Evolutionary conservation across 768 basidiomycete genomes (phyloP), one percentile per base, ranked within the genome.

Genomic region (Pisolithus tinctorius): DNA sequence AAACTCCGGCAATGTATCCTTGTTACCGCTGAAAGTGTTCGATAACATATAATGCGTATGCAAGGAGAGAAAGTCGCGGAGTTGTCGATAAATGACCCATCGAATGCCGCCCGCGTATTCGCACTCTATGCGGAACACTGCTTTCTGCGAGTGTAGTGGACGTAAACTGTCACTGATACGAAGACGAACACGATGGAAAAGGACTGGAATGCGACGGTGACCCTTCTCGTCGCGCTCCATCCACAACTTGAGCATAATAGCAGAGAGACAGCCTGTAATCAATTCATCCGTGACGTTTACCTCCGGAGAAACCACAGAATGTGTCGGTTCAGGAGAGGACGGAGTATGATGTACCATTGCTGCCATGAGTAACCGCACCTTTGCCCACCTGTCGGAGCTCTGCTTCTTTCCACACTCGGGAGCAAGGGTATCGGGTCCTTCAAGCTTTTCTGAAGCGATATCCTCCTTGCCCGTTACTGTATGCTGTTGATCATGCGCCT

Each of bases 21-120:
- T 78, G 51, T 83, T 81, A 29, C 78, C 80, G 49, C 83, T 81
- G 52, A 89, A 85, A 4, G 83, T 82, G 58, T 93, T 94, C 8
- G 91, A 86, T 17, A 96, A 72, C 1, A 85, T 74, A 64, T 95
- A 96, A 64, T 97, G 93, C 0, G 86, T 78, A 65, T 97, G 94
- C 23, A 99, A 69, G 25, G 86, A 86, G 43, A 95, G 49, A 62
- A 99, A 96, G 65, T 98, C 95, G 55, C 90, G 83, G 49, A 96
- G 76, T 69, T 94, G 86, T 48, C 95, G 84, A 68, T 93, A 93
- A n/a, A 92, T 78, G 27, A 96, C 94, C 95, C 96, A 99, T 66
- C 93, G 75, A 62, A 79, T 83, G 20, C 92, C 92, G 57, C 95
- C 93, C 0, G 92, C 95, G 65, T 99, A 98, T 67, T 96, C 90